Conservation (phyloP, 2,329 filamentous ascomycete species). For the Fusarium sp. region DNA sequence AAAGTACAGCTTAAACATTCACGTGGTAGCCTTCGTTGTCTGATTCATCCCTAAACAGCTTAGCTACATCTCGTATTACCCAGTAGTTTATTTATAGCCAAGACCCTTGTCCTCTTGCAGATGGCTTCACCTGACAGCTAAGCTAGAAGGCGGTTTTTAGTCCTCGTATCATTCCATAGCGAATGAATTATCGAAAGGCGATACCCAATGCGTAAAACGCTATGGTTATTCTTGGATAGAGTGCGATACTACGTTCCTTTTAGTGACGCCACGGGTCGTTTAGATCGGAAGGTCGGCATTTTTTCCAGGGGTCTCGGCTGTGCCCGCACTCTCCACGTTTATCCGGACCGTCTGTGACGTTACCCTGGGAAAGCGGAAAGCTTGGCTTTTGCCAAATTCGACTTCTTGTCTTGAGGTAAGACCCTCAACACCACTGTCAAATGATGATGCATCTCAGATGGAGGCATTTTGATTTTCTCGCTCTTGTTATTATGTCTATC, state of each 20-base stretch:
- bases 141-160: background rate
- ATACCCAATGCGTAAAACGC: constrained; percentile 7
- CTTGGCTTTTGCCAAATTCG: background rate
- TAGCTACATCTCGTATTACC: constrained; percentile 18
- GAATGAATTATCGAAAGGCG: background rate
- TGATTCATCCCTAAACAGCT: background rate
- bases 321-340: constrained; percentile 22
- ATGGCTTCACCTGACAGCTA: background rate
- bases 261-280: constrained; percentile 8
- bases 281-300: constrained; percentile 12
- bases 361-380: background rate
- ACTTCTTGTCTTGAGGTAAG: background rate
- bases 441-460: background rate
- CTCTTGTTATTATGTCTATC: accelerated
- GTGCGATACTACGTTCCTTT: background rate
- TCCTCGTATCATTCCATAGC: constrained; percentile 24
- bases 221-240: background rate
- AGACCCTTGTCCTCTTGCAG: background rate
- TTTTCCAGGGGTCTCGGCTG: constrained; percentile 7
- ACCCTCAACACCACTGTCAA: background rate
- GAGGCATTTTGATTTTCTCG: accelerated
- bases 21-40: constrained; percentile 2
- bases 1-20: background rate
- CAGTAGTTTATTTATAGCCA: constrained; percentile 14
- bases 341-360: constrained; percentile 8